Conservation (phyloP, 208 protist genomes). For the Leptomonas pyrrhocoris region DNA sequence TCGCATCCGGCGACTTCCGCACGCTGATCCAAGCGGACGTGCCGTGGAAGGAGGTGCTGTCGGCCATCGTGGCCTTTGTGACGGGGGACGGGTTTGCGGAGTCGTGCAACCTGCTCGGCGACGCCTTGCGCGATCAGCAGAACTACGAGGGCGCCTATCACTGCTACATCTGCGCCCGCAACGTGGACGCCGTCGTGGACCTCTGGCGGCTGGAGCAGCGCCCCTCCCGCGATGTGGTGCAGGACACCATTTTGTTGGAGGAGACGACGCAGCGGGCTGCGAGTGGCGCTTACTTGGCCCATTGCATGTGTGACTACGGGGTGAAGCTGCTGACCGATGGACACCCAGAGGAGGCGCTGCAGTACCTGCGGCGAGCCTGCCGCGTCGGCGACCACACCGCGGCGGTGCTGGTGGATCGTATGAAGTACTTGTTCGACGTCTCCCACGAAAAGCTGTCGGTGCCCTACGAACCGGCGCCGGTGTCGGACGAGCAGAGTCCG, state of each 20-base stretch:
- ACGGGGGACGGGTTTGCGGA: constrained; percentile 64
- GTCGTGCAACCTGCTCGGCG: constrained; percentile 67
- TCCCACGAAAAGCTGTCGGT: constrained; percentile 22
- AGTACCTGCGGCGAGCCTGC: constrained; percentile 64
- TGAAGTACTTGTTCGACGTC: constrained; percentile 50
- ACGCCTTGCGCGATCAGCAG: constrained; percentile 41
- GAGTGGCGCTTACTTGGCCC: constrained; percentile 48
- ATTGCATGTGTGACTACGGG: constrained; percentile 65
- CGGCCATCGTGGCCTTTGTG: constrained; percentile 68
- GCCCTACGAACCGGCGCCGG: constrained; percentile 48
- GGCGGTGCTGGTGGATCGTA: constrained; percentile 64
- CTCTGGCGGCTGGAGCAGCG: constrained; percentile 55
- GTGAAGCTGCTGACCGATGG: constrained; percentile 53
- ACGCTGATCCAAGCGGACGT: constrained; percentile 44
- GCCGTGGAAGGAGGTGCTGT: constrained; percentile 83
- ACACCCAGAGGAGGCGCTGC: constrained; percentile 43
- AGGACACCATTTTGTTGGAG: constrained; percentile 69
- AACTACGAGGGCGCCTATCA: constrained; percentile 73
- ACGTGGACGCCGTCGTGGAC: constrained; percentile 73
- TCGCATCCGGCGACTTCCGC: constrained; percentile 70
- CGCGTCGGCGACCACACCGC: constrained; percentile 57
- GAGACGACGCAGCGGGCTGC: constrained; percentile 55
- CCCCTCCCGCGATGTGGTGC: constrained; percentile 56
- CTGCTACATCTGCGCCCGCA: constrained; percentile 79
- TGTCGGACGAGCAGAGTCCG: constrained; percentile 58